Evolutionary conservation across 768 basidiomycete species (phyloP), one percentile per base, ranked within the genome.

Genomic region (Mycena rosella): DNA sequence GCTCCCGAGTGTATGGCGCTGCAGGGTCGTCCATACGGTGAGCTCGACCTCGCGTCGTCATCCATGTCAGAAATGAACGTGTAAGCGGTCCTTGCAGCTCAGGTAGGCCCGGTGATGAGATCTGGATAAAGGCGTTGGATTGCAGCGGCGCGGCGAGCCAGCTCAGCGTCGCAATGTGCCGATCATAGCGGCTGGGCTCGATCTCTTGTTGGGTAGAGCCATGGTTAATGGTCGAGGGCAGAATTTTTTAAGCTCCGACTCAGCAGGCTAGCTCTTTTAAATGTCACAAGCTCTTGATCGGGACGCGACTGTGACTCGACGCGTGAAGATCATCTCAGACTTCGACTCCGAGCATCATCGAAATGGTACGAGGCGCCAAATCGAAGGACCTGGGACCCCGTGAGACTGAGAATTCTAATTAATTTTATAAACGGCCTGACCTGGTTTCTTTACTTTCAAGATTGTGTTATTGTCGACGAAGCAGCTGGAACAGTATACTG

Each of bases 351-450:
- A 27, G 27, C n/a, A n/a, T 27, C 34, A 36, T 42, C 9, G 15
- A 5, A 3, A 47, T 62, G 60, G 26, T 38, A 18, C 38, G 61
- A 9, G 61, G 61, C n/a, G 29, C 15, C 5, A 63, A 54, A 63
- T 3, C 22, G 2, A 63, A 54, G 26, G 61, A 63, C 52, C 14
- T 63, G n/a, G 51, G 52, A 34, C 27, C 27, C 0, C n/a, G 61
- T 54, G 0, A 40, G 60, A 26, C 49, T 38, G n/a, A n/a, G n/a
- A n/a, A n/a, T 20, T 32, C 8, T 30, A 26, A 52, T 3, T 24
- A 30, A 15, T 51, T 52, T 7, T 1, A 47, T 9, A 3, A 32
- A 15, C 4, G 26, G 15, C 45, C 26, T 48, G 1, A 59, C 24
- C 30, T 4, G n/a, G 17, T 36, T 47, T n/a, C 14, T 20, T 48